A percentile compares a stretch with the other conserved stretches of the same genome.
Conservation (phyloP, 352 stramenopile genomes). For the Globisporangium irregulare region DNA sequence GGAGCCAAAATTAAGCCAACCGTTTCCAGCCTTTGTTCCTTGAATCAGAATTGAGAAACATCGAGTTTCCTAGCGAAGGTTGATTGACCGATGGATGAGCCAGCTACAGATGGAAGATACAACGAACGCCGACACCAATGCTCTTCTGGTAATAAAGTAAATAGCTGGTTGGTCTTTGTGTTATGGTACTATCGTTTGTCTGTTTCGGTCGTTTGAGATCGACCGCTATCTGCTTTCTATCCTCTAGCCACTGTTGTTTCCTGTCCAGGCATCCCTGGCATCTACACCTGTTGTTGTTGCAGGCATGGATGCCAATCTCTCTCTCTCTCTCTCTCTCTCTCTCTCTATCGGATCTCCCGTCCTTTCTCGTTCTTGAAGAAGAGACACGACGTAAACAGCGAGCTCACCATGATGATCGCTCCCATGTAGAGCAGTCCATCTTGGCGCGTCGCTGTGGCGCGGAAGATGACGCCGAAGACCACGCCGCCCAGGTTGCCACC, state of each 20-base stretch:
- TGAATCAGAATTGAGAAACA: not conserved
- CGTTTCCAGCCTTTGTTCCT: not conserved
- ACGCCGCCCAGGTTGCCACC: slow-evolving; percentile 69
- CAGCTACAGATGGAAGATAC: not conserved
- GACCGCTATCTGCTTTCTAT: not conserved
- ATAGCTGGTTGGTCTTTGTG: not conserved
- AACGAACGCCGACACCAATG: not conserved
- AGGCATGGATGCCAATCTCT: not conserved
- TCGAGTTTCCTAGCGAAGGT: not conserved
- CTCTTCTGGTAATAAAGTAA: not conserved
- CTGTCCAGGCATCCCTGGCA: not conserved
- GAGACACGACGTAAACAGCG: slow-evolving; percentile 42
- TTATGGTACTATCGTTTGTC: not conserved
- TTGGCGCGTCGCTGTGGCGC: slow-evolving; percentile 26
- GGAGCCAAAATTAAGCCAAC: not conserved
- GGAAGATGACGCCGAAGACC: slow-evolving; percentile 73
- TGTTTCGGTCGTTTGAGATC: not conserved
- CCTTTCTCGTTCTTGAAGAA: slow-evolving; percentile 36
- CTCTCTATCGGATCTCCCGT: slow-evolving; percentile 17
- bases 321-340: not conserved
- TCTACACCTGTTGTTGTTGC: not conserved
- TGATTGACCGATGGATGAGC: not conserved
- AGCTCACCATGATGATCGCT: slow-evolving; percentile 51
- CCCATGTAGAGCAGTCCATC: slow-evolving; percentile 54
- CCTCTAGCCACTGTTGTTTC: not conserved